Evolutionary conservation across 345 rosid genomes (phyloP).

Genomic region (Crucihimalaya himalaica): DNA sequence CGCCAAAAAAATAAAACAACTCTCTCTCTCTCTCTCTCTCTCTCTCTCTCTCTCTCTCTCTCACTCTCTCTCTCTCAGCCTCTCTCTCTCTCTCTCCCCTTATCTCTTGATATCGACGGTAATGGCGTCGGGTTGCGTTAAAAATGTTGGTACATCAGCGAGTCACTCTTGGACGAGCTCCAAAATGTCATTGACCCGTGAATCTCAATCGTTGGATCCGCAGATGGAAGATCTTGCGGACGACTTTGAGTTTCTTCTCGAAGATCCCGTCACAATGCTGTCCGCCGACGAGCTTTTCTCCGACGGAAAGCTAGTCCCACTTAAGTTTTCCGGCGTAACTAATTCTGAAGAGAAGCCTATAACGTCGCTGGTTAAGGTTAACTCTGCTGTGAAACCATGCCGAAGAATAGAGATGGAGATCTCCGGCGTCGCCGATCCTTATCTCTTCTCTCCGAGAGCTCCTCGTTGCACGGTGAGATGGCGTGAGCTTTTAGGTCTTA

Average conservation of each 20-base stretch:
- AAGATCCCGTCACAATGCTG: constrained; percentile 80
- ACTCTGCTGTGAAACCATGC: constrained; percentile 41
- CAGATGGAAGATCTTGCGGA: constrained; percentile 48
- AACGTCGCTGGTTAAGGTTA: constrained; percentile 13
- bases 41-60: neutral
- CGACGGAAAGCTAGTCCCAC: constrained; percentile 82
- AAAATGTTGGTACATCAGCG: constrained; percentile 63
- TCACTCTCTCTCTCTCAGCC: no score
- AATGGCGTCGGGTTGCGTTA: constrained; percentile 90
- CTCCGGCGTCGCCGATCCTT: constrained; percentile 51
- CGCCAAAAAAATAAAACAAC: constrained; percentile 3
- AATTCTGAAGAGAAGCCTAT: constrained; percentile 34
- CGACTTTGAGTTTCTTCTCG: constrained; percentile 90
- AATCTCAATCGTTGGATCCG: constrained; percentile 34
- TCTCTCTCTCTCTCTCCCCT: constrained; percentile 8
- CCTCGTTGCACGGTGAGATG: constrained; percentile 87
- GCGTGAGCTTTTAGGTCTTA: constrained; percentile 87
- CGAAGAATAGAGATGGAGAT: constrained; percentile 51
- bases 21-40: neutral
- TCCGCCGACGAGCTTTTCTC: constrained; percentile 93
- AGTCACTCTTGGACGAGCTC: constrained; percentile 52
- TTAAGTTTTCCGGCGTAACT: constrained; percentile 47
- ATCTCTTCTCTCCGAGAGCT: constrained; percentile 77
- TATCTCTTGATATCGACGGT: constrained; percentile 19
- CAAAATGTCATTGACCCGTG: constrained; percentile 26